Percentiles rank a stretch among this genome's conserved stretches.
Evolutionary conservation across 306 rosid species (phyloP).

Genomic region (Neltuma alba): DNA sequence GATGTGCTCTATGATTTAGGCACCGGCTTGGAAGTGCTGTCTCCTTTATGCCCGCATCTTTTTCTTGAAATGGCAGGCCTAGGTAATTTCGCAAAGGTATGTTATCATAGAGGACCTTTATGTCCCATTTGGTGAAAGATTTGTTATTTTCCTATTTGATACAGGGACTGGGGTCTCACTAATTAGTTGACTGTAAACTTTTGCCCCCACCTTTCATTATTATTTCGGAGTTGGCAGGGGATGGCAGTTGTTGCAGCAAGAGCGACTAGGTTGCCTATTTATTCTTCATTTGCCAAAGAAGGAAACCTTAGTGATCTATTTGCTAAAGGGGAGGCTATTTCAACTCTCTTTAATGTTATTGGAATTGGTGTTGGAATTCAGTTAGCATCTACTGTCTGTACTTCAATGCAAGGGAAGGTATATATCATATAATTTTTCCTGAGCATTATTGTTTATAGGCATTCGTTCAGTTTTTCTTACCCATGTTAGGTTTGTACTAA

Average conservation of each 20-base stretch:
- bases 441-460: neutral
- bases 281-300: conserved; percentile 96
- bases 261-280: conserved; percentile 98
- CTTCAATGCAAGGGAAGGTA: conserved; percentile 96
- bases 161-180: neutral
- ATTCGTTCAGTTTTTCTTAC: neutral
- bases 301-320: conserved; percentile 98
- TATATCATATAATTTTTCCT: conserved; percentile 17
- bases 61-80: conserved; percentile 96
- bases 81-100: conserved; percentile 91
- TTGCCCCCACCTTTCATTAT: conserved; percentile 3
- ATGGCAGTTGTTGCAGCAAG: conserved; percentile 99
- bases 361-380: conserved; percentile 94
- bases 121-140: conserved; percentile 1
- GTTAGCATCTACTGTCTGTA: conserved; percentile 90
- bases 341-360: conserved; percentile 88
- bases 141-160: conserved; percentile 1
- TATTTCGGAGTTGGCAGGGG: conserved; percentile 63
- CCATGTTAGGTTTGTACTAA: conserved; percentile 15
- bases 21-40: conserved; percentile 90
- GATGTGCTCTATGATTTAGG: conserved; percentile 92
- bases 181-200: conserved; percentile 21
- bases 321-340: conserved; percentile 99
- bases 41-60: conserved; percentile 96
- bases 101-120: conserved; percentile 5